A percentile compares a stretch with the other conserved stretches of the same genome.
phyloP scores from a whole-genome alignment of 371 early-diverging fungal species.

The Rhizomucor pusillus region DNA sequence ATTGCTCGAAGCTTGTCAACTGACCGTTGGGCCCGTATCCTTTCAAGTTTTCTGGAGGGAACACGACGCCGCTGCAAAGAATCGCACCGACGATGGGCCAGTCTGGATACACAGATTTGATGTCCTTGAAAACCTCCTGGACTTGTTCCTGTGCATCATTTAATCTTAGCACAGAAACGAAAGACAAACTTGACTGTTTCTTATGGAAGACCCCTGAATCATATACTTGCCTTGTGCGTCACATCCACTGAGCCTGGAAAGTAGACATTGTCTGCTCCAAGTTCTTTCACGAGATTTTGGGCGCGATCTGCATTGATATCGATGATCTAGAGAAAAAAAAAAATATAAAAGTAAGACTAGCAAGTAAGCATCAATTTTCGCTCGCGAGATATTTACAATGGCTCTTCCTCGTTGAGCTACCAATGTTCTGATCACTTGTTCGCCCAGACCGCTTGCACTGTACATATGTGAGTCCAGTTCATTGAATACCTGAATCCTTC shows the following conservation, averaged over 20 bases:
- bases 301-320: slow-evolving; percentile 46
- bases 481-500: no score
- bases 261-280: slow-evolving; percentile 27
- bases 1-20: slow-evolving; percentile 43
- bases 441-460: slow-evolving; percentile 46
- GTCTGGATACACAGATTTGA: no score
- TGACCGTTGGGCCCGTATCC: slow-evolving; percentile 31
- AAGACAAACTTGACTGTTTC: neutral
- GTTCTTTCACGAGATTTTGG: slow-evolving; percentile 20
- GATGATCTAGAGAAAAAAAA: slow-evolving; percentile 31
- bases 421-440: slow-evolving; percentile 22
- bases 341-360: neutral
- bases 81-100: slow-evolving; percentile 38
- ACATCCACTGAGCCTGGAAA: slow-evolving; percentile 49
- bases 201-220: neutral
- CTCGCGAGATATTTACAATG: slow-evolving; percentile 15
- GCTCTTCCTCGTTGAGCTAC: slow-evolving; percentile 23
- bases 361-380: neutral
- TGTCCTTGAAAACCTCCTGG: neutral
- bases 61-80: slow-evolving; percentile 49
- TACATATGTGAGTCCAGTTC: no score
- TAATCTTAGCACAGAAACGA: slow-evolving; percentile 12
- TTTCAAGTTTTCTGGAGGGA: slow-evolving; percentile 14
- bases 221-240: slow-evolving; percentile 35
- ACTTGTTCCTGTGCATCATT: slow-evolving; percentile 1